Evolutionary conservation across 2,329 filamentous ascomycete species (phyloP).

Genomic region (Ambrosiella xylebori): DNA sequence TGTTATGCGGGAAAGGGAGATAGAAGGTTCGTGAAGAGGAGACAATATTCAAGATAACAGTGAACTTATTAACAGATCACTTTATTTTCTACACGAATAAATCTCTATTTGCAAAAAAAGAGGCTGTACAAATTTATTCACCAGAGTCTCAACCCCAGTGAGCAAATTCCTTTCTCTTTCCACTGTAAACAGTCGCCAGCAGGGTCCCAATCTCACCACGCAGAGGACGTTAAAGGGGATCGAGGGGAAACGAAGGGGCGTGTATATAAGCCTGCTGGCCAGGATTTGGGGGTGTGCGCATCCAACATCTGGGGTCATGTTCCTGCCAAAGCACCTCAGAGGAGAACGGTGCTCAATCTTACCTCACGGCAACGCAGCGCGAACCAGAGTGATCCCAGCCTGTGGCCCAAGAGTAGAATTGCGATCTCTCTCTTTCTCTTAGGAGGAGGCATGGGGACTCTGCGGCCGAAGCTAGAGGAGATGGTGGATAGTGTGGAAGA

Average conservation of each 20-base stretch:
- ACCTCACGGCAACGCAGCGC: background rate
- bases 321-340: background rate
- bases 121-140: no score
- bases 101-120: no score
- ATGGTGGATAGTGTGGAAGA: no score
- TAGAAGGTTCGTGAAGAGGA: background rate
- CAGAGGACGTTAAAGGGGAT: background rate
- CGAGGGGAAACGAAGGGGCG: background rate
- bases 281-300: background rate
- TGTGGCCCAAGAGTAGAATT: background rate
- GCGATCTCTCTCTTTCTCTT: background rate
- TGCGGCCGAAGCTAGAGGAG: no score
- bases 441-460: no score
- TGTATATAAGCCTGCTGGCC: background rate
- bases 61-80: no score
- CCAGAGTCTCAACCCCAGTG: no score
- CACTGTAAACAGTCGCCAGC: background rate
- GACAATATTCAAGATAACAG: background rate
- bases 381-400: background rate
- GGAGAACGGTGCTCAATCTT: background rate
- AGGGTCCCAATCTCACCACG: background rate
- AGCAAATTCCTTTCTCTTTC: no score
- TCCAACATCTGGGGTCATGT: background rate
- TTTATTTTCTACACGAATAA: no score
- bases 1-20: background rate